Percentiles rank a stretch among this genome's conserved stretches.
Evolutionary conservation across 2,329 filamentous ascomycete genomes (phyloP).

Genomic region (Penicillium sp.): DNA sequence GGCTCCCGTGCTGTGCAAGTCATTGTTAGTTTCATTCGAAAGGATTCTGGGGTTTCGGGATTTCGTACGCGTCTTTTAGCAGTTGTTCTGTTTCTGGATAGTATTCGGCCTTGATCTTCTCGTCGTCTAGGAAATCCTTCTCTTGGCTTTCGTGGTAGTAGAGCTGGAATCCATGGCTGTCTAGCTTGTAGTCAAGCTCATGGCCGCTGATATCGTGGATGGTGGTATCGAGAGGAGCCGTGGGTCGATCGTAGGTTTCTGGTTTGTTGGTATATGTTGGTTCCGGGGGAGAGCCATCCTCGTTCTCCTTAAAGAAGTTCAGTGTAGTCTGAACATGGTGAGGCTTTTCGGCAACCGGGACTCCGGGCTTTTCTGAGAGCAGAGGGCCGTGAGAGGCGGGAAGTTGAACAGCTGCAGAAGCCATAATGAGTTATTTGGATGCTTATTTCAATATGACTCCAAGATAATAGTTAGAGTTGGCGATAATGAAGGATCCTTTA

Average conservation of each 20-base stretch:
- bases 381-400: constrained; percentile 12
- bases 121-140: constrained; percentile 44
- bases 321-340: constrained; percentile 45
- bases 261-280: constrained; percentile 38
- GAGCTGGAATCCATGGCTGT: constrained; percentile 49
- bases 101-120: constrained; percentile 43
- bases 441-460: not conserved
- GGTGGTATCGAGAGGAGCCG: constrained; percentile 39
- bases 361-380: constrained; percentile 14
- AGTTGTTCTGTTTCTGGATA: constrained; percentile 51
- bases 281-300: constrained; percentile 46
- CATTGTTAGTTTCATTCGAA: not conserved
- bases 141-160: constrained; percentile 43
- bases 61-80: constrained; percentile 43
- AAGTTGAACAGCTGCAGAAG: constrained; percentile 33
- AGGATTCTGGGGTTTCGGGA: not conserved
- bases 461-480: not conserved
- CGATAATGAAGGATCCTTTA: constrained; percentile 2
- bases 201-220: constrained; percentile 47
- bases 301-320: constrained; percentile 50
- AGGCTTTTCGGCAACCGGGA: constrained; percentile 24
- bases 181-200: constrained; percentile 46
- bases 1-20: constrained; percentile 40
- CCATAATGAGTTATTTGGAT: constrained; percentile 22
- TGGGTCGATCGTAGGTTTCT: constrained; percentile 45